These are phyloP conservation scores for Taiozyma sp. DNA, from an alignment of 1,139 yeast genomes.

Conservation along the genomic window DNA sequence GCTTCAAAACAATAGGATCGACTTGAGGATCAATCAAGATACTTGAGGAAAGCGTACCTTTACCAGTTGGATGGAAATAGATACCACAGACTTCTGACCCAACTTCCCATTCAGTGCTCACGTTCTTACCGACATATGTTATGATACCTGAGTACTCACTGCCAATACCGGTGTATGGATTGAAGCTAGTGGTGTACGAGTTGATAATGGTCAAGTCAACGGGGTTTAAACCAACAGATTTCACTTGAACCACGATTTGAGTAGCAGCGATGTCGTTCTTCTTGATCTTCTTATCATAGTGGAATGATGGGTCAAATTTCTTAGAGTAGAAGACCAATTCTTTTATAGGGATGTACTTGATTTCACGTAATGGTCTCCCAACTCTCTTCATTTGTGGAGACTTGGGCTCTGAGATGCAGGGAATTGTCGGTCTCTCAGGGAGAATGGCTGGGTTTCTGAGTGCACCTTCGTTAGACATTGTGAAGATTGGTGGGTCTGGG, in stretches of 20 bases:
- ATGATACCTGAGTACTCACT: conserved; percentile 66
- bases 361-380: conserved; percentile 36
- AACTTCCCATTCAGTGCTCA: conserved; percentile 34
- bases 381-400: conserved; percentile 27
- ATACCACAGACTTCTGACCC: conserved; percentile 69
- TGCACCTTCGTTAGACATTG: not conserved
- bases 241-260: conserved; percentile 52
- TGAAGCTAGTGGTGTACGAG: conserved; percentile 30
- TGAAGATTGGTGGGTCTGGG: not conserved
- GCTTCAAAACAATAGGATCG: conserved; percentile 39
- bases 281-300: conserved; percentile 27
- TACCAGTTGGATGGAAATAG: conserved; percentile 36
- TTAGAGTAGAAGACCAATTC: conserved; percentile 30
- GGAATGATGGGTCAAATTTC: conserved; percentile 31
- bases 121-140: conserved; percentile 47
- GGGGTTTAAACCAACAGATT: conserved; percentile 61
- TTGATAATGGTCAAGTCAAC: conserved; percentile 51
- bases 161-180: conserved; percentile 53
- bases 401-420: conserved; percentile 6
- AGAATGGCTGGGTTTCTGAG: conserved; percentile 1
- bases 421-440: conserved; percentile 14
- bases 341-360: conserved; percentile 33
- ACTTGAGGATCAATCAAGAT: conserved; percentile 39
- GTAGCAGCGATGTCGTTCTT: conserved; percentile 31
- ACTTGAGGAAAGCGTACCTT: conserved; percentile 50